Evolutionary conservation across 1,284 basidiomycete genomes (phyloP).

Genomic region (Pulchroboletus neoregius): DNA sequence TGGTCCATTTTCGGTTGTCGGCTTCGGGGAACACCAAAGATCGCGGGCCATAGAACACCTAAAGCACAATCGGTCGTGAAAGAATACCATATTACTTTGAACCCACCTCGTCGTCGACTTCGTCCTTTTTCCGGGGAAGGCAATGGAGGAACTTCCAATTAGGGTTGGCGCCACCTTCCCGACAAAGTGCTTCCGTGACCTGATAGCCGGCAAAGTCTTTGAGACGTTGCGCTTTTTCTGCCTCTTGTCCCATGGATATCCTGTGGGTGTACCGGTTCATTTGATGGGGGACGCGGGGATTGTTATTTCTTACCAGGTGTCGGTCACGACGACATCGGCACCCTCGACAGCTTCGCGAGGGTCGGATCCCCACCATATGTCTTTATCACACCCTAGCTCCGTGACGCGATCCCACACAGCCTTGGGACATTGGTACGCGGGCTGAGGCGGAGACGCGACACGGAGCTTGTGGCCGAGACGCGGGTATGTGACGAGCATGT

Average conservation of each 20-base stretch:
- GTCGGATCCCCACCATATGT: constrained; percentile 73
- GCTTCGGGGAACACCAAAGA: constrained; percentile 74
- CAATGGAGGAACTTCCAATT: constrained; percentile 98
- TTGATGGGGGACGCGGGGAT: not conserved
- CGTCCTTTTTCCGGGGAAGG: constrained; percentile 87
- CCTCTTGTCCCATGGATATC: constrained; percentile 99
- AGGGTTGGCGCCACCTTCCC: constrained; percentile 75
- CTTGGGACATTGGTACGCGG: constrained; percentile 70
- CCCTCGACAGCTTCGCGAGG: constrained; percentile 85
- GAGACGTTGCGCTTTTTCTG: constrained; percentile 86
- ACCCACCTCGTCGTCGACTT: constrained; percentile 90
- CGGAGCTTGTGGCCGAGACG: constrained; percentile 86
- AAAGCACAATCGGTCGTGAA: constrained; percentile 1
- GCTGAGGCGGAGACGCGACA: constrained; percentile 71
- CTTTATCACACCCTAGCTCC: constrained; percentile 64
- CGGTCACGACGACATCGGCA: constrained; percentile 93
- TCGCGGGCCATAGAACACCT: constrained; percentile 76
- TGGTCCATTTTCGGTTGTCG: constrained; percentile 93
- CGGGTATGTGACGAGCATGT: constrained; percentile 94
- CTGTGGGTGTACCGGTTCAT: constrained; percentile 36
- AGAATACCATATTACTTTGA: not conserved
- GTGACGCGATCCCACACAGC: constrained; percentile 78
- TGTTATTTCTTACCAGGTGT: constrained; percentile 72
- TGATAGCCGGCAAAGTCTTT: constrained; percentile 92
- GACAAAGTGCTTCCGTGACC: constrained; percentile 83